phyloP scores from a whole-genome alignment of 805 yeast genomes.

The Lipomyces mesembrius region DNA sequence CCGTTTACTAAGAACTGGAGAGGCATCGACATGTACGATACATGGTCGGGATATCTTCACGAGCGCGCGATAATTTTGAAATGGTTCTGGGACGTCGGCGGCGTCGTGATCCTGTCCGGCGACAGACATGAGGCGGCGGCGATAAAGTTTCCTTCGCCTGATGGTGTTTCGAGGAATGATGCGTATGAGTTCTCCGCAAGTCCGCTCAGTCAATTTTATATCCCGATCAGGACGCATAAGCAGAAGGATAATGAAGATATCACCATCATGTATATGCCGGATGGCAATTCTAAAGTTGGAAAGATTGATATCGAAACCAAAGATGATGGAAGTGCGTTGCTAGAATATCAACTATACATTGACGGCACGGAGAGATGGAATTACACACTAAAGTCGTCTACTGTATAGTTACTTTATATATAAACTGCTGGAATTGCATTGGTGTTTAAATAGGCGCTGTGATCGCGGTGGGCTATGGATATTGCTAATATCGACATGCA shows the following conservation, averaged over 20 bases:
- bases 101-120: constrained; percentile 37
- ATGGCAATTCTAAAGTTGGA: constrained; percentile 38
- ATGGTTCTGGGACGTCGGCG: constrained; percentile 30
- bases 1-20: constrained; percentile 41
- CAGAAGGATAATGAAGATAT: constrained; percentile 34
- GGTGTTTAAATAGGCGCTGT: background rate
- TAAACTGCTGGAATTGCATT: background rate
- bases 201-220: constrained; percentile 39
- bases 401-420: background rate
- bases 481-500: background rate
- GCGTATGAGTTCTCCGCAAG: constrained; percentile 40
- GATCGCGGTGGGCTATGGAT: background rate
- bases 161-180: constrained; percentile 12
- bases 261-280: constrained; percentile 36
- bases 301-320: constrained; percentile 28
- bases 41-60: constrained; percentile 40
- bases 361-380: constrained; percentile 33
- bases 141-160: constrained; percentile 37
- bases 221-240: constrained; percentile 36
- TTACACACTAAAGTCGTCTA: constrained; percentile 4
- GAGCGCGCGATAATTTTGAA: constrained; percentile 32
- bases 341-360: constrained; percentile 21
- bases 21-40: constrained; percentile 33
- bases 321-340: constrained; percentile 9
- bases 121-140: constrained; percentile 42